Conservation (phyloP, 345 rosid genomes). For the Hibiscus tridactylites region DNA sequence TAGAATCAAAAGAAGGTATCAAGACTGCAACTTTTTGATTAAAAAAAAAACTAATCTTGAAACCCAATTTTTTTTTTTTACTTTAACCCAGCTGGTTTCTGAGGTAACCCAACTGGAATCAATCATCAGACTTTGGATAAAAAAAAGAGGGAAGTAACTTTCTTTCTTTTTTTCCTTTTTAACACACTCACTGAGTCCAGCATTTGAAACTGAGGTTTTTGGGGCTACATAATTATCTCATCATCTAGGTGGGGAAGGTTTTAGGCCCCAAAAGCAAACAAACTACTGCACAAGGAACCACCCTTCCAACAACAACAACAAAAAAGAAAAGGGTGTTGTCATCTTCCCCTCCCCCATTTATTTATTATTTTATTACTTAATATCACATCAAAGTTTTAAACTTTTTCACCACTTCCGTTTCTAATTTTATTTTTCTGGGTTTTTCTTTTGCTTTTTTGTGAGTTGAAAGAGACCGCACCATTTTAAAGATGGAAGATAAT, state of each 20-base stretch:
- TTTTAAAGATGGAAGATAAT: conserved; percentile 17
- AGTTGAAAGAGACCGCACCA: conserved; percentile 32
- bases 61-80: conserved; percentile 10
- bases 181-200: conserved; percentile 16
- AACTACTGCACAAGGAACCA: conserved; percentile 21
- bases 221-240: conserved; percentile 65
- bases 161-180: neutral
- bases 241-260: conserved; percentile 60
- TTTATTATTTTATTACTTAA: conserved; percentile 6
- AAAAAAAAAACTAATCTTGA: conserved; percentile 15
- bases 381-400: conserved; percentile 9
- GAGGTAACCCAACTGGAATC: conserved; percentile 48
- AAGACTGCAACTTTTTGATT: conserved; percentile 26
- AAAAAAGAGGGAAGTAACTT: conserved; percentile 10
- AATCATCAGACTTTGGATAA: conserved; percentile 34
- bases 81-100: conserved; percentile 34
- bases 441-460: conserved; percentile 7
- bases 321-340: neutral
- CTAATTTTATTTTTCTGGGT: neutral
- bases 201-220: conserved; percentile 33
- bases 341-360: neutral
- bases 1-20: conserved; percentile 26
- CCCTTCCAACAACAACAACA: neutral
- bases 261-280: conserved; percentile 31
- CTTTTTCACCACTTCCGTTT: neutral